Evolutionary conservation across 345 rosid species (phyloP), one percentile per base, ranked within the genome.

Genomic region (Eucalyptus leucophloia): DNA sequence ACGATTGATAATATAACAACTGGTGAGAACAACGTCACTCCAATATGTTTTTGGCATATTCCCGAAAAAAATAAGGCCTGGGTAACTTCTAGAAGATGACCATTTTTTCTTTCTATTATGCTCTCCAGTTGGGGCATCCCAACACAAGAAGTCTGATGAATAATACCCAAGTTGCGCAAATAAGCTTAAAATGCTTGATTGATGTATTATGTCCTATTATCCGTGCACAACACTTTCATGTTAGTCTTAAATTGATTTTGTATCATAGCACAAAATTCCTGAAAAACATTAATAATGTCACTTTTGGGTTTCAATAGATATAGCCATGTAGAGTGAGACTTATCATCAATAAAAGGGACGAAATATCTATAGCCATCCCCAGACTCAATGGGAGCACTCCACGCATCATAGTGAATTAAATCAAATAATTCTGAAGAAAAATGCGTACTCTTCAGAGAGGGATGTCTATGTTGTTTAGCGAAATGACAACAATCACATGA

Each of bases 1-100:
- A 0, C 3, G 0, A 12, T 67, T 88, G 30, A 67, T 67, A 15
- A 67, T 16, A 42, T 40, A 12, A 2, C 50, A 6, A 24, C 14
- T 1, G 8, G 44, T 62, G 4, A 87, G 16, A 49, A 47, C 1
- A 26, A 0, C 23, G 0, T 87, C 42, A 12, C 11, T 69, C 56
- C 30, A 87, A 26, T 3, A 87, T 28, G 18, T 14, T n/a, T 65
- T 14, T 15, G 37, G 37, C 77, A 65, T 65, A 7, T n/a, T 1
- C 18, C 72, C 3, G n/a, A n/a, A n/a, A n/a, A n/a, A 26, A 5
- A 6, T 3, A 60, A 12, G 7, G 69, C 32, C 4, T 19, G 2
- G 0, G n/a, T 9, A 4, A 34, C 88, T 18, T 91, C 23, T 0
- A 54, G 5, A 8, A 89, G 18, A 11, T 89, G 90, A 26, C 30